These are phyloP conservation scores for Naganishia antarctica DNA, from an alignment of 768 basidiomycete species.

Conservation along the genomic window DNA sequence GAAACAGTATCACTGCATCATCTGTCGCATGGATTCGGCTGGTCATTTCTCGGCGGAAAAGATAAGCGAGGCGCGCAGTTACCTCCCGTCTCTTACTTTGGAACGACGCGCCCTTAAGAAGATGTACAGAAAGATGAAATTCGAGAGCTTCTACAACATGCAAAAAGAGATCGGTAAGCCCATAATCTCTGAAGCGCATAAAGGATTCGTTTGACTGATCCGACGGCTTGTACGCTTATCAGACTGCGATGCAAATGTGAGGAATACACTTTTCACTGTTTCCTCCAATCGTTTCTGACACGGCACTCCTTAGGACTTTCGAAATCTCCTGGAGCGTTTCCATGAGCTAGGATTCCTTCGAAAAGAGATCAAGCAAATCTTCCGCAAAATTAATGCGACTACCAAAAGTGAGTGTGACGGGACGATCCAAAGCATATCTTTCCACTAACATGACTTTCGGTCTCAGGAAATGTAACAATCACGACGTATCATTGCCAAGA, in stretches of 20 bases:
- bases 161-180: slow-evolving; percentile 1
- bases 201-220: not conserved
- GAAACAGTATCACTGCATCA: slow-evolving; percentile 19
- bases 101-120: slow-evolving; percentile 17
- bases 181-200: not conserved
- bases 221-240: not conserved
- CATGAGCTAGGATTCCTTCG: not conserved
- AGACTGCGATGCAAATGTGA: slow-evolving; percentile 11
- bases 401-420: not conserved
- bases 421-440: too few species aligned
- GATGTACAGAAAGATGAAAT: slow-evolving; percentile 14
- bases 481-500: not conserved
- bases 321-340: slow-evolving; percentile 2
- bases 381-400: not conserved
- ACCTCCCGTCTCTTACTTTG: slow-evolving; percentile 18
- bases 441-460: too few species aligned
- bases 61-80: slow-evolving; percentile 5
- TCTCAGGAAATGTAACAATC: not conserved
- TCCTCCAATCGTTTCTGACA: too few species aligned
- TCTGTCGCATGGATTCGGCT: slow-evolving; percentile 8
- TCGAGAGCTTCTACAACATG: slow-evolving; percentile 4
- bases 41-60: slow-evolving; percentile 1
- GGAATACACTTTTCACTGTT: not conserved
- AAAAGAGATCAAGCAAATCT: not conserved
- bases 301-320: not conserved